A percentile compares a stretch with the other conserved stretches of the same genome.
Evolutionary conservation across 768 basidiomycete genomes (phyloP).

Genomic region (Russula olivacea): DNA sequence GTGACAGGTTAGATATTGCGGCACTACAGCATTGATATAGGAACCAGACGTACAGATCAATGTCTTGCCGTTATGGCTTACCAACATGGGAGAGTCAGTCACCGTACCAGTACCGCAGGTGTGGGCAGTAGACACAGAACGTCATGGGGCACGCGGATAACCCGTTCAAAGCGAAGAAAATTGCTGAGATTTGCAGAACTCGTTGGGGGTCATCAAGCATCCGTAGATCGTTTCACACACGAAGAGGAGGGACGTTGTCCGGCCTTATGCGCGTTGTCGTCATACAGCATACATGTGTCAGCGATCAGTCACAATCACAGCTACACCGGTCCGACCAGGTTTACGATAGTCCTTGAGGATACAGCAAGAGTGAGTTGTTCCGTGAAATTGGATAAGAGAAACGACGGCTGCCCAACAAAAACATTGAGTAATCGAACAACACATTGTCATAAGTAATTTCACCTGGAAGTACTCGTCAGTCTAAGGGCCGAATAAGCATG

Average conservation of each 20-base stretch:
- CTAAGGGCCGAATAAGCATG: neutral
- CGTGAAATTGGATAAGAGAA: neutral
- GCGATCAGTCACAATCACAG: too few relatives aligned
- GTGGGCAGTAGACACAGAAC: neutral
- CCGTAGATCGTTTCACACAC: neutral
- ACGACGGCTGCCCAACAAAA: neutral
- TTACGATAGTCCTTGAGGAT: neutral
- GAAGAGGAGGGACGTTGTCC: neutral
- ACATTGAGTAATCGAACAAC: neutral
- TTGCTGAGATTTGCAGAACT: neutral
- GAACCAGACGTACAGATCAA: neutral
- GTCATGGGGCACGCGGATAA: neutral
- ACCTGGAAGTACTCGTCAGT: neutral
- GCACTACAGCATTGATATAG: neutral
- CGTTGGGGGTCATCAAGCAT: neutral
- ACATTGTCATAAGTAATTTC: neutral
- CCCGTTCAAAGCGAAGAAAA: neutral
- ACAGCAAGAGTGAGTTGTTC: neutral
- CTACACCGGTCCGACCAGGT: neutral
- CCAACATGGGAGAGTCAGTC: neutral
- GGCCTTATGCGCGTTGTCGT: neutral
- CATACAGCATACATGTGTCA: neutral
- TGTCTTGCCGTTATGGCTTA: neutral
- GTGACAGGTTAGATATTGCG: neutral
- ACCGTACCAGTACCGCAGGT: neutral